Base-by-base conservation (phyloP, 305 asterid species). In the Rubia peregrina region DNA sequence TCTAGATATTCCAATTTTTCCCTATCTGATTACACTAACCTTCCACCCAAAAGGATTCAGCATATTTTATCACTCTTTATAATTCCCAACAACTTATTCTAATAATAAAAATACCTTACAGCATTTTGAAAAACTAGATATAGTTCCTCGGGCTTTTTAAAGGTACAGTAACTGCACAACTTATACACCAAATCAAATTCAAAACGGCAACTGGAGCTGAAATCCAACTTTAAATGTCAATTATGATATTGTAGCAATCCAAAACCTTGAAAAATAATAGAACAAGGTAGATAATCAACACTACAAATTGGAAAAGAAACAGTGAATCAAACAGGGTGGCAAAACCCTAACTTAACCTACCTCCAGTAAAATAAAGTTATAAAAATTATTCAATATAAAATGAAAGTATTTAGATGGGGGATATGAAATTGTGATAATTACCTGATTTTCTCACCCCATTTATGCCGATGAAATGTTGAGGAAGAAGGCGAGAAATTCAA, bases 291-390 rank as follows among this genome's bases (percentile, higher is more conserved):
- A 64, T 3, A 65, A n/a, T 9, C 36, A 56, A 68, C 49, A 53
- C 30, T 21, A 49, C 49, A 46, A 48, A 43, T 8, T 6, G 21
- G 10, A 40, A 64, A 64, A n/a, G 3, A 43, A 65, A 66, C 8
- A 24, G 49, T 44, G 4, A 44, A 44, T 44, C 14, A 44, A 44
- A 26, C 33, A 67, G 21, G 7, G 19, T 0, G 11, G n/a, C 69
- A 67, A 67, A 67, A 67, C 61, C 71, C 71, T 67, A 67, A 67
- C 33, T 13, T 6, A 48, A 26, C 11, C 5, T 9, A 9, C 49
- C 10, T n/a, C 19, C 26, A 53, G 49, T 51, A 36, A 53, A 30
- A n/a, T 49, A 51, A 68, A 49, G 9, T 42, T 49, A 21, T 2
- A 7, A 68, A 68, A 49, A 51, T 1, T 9, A 63, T 1, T 2